phyloP scores from a whole-genome alignment of 2,329 filamentous ascomycete genomes.

The Microsporum ferrugineum region DNA sequence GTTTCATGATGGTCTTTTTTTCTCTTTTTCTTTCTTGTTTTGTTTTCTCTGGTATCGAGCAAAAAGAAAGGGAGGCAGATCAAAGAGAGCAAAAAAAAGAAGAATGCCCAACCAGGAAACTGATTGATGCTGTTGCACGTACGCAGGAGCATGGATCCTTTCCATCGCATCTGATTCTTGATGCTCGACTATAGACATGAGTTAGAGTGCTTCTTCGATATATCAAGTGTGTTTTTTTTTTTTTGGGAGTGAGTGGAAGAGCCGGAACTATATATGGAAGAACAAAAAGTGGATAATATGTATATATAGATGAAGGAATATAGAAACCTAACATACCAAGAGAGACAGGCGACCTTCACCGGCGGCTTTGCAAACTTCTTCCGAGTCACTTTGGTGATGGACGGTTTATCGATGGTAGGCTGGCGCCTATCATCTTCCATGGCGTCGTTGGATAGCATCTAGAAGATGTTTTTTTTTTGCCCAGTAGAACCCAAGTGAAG shows the following conservation, averaged over 20 bases:
- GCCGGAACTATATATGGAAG: no score
- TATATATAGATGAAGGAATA: not conserved
- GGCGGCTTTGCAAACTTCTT: conserved; percentile 37
- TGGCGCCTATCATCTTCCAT: not conserved
- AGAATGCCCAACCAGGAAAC: not conserved
- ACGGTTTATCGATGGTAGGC: not conserved
- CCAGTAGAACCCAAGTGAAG: no score
- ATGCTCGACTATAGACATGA: conserved; percentile 26
- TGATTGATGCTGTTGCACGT: conserved; percentile 17
- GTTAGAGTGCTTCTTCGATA: conserved; percentile 3
- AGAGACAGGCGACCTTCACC: conserved; percentile 35
- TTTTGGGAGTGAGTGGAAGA: no score
- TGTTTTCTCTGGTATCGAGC: not conserved
- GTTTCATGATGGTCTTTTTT: not conserved
- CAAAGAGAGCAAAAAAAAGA: not conserved
- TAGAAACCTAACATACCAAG: conserved; percentile 26
- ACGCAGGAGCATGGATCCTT: conserved; percentile 35
- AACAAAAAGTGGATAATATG: not conserved
- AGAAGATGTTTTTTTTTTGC: not conserved
- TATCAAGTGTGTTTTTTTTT: not conserved
- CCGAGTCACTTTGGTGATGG: conserved; percentile 8
- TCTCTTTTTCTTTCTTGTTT: not conserved
- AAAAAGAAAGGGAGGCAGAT: conserved; percentile 12
- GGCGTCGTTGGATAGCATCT: not conserved
- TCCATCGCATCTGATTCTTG: conserved; percentile 35